Base-by-base conservation (phyloP, 2,329 filamentous ascomycete species). In the Gnomoniopsis smithogilvyi region DNA sequence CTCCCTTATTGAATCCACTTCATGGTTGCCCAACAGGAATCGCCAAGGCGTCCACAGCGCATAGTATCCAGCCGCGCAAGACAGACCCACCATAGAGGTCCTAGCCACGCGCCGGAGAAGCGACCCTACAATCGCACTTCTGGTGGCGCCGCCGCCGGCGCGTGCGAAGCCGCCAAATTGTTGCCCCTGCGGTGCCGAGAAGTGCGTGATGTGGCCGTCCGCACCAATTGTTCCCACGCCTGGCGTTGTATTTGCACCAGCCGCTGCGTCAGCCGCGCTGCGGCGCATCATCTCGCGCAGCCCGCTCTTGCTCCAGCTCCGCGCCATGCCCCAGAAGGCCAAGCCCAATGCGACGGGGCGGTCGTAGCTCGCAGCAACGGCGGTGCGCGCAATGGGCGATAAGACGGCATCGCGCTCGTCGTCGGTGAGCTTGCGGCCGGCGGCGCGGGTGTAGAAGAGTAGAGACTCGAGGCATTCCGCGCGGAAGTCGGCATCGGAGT, bases 191-290 rank as follows among this genome's bases (percentile, higher is more conserved):
- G 56, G 51, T 2, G 56, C 46, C 11, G 60, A 56, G 26, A 62
- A 62, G 49, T 62, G 60, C 12, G 60, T 62, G 50, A 62, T 62
- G 46, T 62, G 60, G 17, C 60, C 60, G 19, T 60, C 57, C 3
- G 57, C 49, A 14, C 56, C 60, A 7, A 62, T 14, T 1, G 52
- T 59, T 11, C 60, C 59, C 1, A 46, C 46, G 4, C 49, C 56
- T 14, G 47, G 21, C 21, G 38, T 21, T 15, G 51, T 33, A n/a
- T 41, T 19, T 6, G 47, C n/a, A 2, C 26, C 34, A 8, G 51
- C 30, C 0, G 59, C 43, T 1, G 47, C 33, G 1, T 46, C 52
- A 3, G 51, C 55, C 12, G 55, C 54, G 43, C 12, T 45, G 21
- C 38, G 43, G 22, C 43, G 52, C n/a, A 36, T 54, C 15, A 21